A percentile compares a stretch with the other conserved stretches of the same genome.
Evolutionary conservation across 768 basidiomycete genomes (phyloP).

Genomic region (Trametopsis cervina): DNA sequence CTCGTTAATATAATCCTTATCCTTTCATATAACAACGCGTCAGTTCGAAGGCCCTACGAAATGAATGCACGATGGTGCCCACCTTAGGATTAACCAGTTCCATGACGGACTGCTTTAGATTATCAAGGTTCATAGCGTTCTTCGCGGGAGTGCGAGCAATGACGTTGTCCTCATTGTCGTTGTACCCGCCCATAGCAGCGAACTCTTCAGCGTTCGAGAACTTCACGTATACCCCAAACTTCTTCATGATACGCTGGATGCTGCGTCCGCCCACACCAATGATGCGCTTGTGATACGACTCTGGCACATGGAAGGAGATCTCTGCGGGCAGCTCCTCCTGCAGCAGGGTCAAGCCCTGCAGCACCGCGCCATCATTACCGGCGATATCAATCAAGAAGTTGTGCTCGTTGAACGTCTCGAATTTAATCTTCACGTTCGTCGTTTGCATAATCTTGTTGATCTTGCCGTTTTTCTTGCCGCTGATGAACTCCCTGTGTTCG

Average conservation of each 20-base stretch:
- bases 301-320: constrained; percentile 97
- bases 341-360: constrained; percentile 82
- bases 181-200: constrained; percentile 88
- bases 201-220: constrained; percentile 98
- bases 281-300: constrained; percentile 97
- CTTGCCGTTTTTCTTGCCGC: constrained; percentile 99
- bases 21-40: constrained; percentile 38
- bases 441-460: constrained; percentile 99
- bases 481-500: constrained; percentile 97
- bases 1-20: constrained; percentile 95
- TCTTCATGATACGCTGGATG: constrained; percentile 99
- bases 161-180: constrained; percentile 98
- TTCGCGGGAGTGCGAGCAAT: constrained; percentile 97
- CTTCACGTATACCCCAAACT: constrained; percentile 99
- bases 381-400: constrained; percentile 92
- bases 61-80: constrained; percentile 11
- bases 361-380: constrained; percentile 74
- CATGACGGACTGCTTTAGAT: constrained; percentile 94
- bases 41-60: background rate
- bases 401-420: constrained; percentile 95
- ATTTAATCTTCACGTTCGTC: constrained; percentile 96
- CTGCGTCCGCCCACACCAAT: constrained; percentile 97
- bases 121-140: constrained; percentile 92
- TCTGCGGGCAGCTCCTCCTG: constrained; percentile 99
- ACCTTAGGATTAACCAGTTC: constrained; percentile 97